A percentile compares a stretch with the other conserved stretches of the same genome.
Evolutionary conservation across 1,139 yeast genomes (phyloP).

Genomic region (Ogataea hybrid): DNA sequence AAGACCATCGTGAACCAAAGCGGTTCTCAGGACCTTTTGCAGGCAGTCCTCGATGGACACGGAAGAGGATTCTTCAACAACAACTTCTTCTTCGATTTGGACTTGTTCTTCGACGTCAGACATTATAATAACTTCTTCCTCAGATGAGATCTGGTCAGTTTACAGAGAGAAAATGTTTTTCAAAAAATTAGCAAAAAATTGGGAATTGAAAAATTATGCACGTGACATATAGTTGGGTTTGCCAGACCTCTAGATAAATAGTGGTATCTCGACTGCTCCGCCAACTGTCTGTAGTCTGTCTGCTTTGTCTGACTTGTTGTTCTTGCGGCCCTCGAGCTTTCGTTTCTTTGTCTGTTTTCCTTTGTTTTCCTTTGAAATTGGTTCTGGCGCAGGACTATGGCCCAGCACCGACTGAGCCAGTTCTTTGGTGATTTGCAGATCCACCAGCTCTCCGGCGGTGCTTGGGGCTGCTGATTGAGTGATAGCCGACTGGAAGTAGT

Average conservation of each 20-base stretch:
- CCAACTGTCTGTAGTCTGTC: slow-evolving; percentile 35
- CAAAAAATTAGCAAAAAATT: slow-evolving; percentile 11
- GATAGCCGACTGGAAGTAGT: slow-evolving; percentile 20
- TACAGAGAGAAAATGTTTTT: slow-evolving; percentile 5
- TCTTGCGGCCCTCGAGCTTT: slow-evolving; percentile 7
- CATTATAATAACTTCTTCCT: slow-evolving; percentile 85
- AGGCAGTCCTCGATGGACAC: slow-evolving; percentile 98
- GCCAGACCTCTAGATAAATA: slow-evolving; percentile 30
- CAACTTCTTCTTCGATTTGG: slow-evolving; percentile 87
- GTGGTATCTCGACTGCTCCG: slow-evolving; percentile 42
- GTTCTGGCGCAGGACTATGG: slow-evolving; percentile 13
- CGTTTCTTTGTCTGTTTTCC: slow-evolving; percentile 8
- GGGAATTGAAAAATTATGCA: slow-evolving; percentile 5
- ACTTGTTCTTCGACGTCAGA: slow-evolving; percentile 83
- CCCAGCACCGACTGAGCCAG: slow-evolving; percentile 25
- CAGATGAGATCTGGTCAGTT: slow-evolving; percentile 81
- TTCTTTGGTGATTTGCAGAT: slow-evolving; percentile 15
- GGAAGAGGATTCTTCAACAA: slow-evolving; percentile 76
- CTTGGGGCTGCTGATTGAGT: slow-evolving; percentile 1
- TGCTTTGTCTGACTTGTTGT: slow-evolving; percentile 19
- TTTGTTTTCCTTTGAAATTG: not conserved
- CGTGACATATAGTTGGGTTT: slow-evolving; percentile 14
- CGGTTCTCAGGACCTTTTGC: slow-evolving; percentile 97
- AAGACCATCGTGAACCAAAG: slow-evolving; percentile 98
- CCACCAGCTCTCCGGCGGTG: slow-evolving; percentile 5